phyloP scores from a whole-genome alignment of 768 basidiomycete species.

The Leccinum disarticulatum region DNA sequence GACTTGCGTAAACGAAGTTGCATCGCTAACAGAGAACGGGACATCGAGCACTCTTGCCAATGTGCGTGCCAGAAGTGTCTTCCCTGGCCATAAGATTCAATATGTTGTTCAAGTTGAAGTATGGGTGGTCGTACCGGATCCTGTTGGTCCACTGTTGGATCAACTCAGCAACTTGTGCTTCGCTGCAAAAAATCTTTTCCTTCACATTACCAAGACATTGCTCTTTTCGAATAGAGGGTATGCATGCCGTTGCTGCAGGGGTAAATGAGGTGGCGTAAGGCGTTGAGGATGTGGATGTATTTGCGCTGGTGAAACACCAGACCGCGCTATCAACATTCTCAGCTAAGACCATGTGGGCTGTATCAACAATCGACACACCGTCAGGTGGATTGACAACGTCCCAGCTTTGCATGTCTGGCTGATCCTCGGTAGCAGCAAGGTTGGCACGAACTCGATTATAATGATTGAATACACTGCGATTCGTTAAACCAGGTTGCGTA shows the following conservation, averaged over 20 bases:
- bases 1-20: slow-evolving; percentile 91
- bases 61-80: slow-evolving; percentile 88
- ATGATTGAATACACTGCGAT: slow-evolving; percentile 84
- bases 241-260: slow-evolving; percentile 43
- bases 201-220: slow-evolving; percentile 88
- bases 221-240: slow-evolving; percentile 86
- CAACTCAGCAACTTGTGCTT: slow-evolving; percentile 7
- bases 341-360: neutral
- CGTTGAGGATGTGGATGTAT: slow-evolving; percentile 60
- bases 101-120: slow-evolving; percentile 9
- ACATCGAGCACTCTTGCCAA: slow-evolving; percentile 90
- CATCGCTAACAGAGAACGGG: slow-evolving; percentile 92
- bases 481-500: slow-evolving; percentile 3
- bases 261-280: slow-evolving; percentile 31
- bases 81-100: slow-evolving; percentile 48
- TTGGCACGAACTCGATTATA: slow-evolving; percentile 86
- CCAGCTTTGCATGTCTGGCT: slow-evolving; percentile 31
- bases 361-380: slow-evolving; percentile 25
- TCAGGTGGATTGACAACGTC: slow-evolving; percentile 23
- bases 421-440: slow-evolving; percentile 48
- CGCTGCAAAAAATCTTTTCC: slow-evolving; percentile 21
- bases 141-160: slow-evolving; percentile 70
- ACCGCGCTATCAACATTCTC: slow-evolving; percentile 27
- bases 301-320: slow-evolving; percentile 54
- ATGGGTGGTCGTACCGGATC: slow-evolving; percentile 60